Percentiles rank a stretch among this genome's conserved stretches.
phyloP scores from a whole-genome alignment of 2,329 filamentous ascomycete species.

The Mycogone perniciosa region DNA sequence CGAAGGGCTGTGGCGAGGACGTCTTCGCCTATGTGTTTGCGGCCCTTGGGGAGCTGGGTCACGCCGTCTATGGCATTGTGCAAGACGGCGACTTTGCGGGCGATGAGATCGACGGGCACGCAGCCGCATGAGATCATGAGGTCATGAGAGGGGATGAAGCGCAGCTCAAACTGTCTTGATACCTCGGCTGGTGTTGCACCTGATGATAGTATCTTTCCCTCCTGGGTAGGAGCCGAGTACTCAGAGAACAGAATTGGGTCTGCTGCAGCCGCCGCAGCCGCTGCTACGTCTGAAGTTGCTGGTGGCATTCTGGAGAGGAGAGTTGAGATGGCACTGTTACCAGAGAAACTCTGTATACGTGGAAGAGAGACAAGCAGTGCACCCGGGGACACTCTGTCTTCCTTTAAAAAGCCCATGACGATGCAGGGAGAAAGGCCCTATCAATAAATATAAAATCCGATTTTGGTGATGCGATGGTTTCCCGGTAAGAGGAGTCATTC shows the following conservation, averaged over 20 bases:
- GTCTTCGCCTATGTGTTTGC: constrained; percentile 41
- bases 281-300: neutral
- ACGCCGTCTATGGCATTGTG: constrained; percentile 37
- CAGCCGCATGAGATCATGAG: constrained; percentile 42
- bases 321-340: no score
- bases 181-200: neutral
- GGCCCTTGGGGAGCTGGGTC: constrained; percentile 43
- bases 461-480: no score
- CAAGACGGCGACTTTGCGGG: constrained; percentile 35
- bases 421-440: no score
- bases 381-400: neutral
- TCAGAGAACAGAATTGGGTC: neutral
- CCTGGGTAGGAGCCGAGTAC: no score
- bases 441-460: no score
- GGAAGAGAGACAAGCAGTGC: neutral
- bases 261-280: neutral
- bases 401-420: no score
- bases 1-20: constrained; percentile 37
- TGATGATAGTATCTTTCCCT: neutral
- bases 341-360: no score
- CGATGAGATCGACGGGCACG: constrained; percentile 35
- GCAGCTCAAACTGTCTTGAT: constrained; percentile 1
- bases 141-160: constrained; percentile 35
- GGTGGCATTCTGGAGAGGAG: neutral
- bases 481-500: no score